Evolutionary conservation across 129 eudicot genomes (phyloP).

Genomic region (Gnaphalium uliginosum): DNA sequence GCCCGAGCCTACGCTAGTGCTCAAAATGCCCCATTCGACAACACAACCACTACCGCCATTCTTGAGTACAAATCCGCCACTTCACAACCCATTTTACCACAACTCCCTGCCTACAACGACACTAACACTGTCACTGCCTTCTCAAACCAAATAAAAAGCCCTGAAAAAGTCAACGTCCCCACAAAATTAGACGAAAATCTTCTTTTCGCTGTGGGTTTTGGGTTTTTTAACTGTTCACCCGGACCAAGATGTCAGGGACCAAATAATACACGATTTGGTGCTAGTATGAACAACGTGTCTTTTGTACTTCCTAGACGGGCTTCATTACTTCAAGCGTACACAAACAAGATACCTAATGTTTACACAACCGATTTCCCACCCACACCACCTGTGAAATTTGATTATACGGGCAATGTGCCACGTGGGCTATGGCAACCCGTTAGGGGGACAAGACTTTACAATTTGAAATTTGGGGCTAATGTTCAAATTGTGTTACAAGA

Average conservation of each 20-base stretch:
- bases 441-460: conserved; percentile 57
- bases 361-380: conserved; percentile 65
- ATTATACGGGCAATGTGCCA: conserved; percentile 68
- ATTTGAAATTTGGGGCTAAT: conserved; percentile 48
- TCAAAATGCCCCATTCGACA: conserved; percentile 62
- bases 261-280: conserved; percentile 66
- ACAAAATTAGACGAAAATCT: conserved; percentile 49
- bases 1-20: conserved; percentile 72
- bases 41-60: conserved; percentile 83
- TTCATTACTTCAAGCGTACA: conserved; percentile 68
- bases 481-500: conserved; percentile 72
- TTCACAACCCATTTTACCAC: conserved; percentile 48
- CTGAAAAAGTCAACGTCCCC: conserved; percentile 49
- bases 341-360: conserved; percentile 54
- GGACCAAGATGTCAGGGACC: conserved; percentile 78
- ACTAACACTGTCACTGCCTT: conserved; percentile 59
- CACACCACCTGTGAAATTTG: conserved; percentile 54
- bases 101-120: conserved; percentile 70
- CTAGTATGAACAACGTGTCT: conserved; percentile 79
- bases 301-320: conserved; percentile 55
- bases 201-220: conserved; percentile 56
- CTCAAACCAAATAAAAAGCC: conserved; percentile 51
- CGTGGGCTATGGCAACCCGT: conserved; percentile 67
- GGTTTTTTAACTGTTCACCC: conserved; percentile 59
- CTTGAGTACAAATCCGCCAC: conserved; percentile 53